A percentile compares a stretch with the other conserved stretches of the same genome.
Conservation (phyloP, 2,329 filamentous ascomycete species). For the Graphiopsis chlorocephala region DNA sequence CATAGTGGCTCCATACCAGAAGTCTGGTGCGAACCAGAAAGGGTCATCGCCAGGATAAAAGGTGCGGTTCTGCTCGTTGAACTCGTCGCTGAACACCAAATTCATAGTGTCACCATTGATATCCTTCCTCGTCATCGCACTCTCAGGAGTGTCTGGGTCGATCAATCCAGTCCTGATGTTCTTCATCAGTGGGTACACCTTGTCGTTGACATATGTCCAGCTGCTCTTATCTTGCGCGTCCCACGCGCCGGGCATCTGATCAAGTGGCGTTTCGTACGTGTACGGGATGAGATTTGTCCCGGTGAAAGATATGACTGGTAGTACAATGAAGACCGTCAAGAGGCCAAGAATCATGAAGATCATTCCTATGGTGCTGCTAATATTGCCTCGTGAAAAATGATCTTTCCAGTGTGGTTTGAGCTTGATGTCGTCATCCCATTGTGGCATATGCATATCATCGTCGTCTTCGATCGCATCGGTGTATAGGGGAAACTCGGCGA, state of each 20-base stretch:
- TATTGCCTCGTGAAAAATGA: conserved; percentile 44
- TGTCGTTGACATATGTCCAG: conserved; percentile 16
- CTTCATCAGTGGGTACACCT: conserved; percentile 43
- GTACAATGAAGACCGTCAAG: conserved; percentile 49
- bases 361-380: conserved; percentile 44
- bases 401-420: conserved; percentile 45
- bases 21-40: conserved; percentile 64
- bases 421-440: conserved; percentile 47
- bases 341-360: conserved; percentile 48
- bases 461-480: conserved; percentile 52
- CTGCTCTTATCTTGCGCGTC: conserved; percentile 6
- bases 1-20: conserved; percentile 70
- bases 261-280: conserved; percentile 39
- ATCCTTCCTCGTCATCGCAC: conserved; percentile 55
- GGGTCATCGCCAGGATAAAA: conserved; percentile 71
- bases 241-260: conserved; percentile 34
- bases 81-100: conserved; percentile 69
- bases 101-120: conserved; percentile 60
- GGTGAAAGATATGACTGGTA: conserved; percentile 50
- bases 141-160: conserved; percentile 64
- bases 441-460: conserved; percentile 54
- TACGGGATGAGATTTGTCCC: conserved; percentile 41
- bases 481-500: conserved; percentile 46
- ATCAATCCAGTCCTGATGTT: conserved; percentile 62
- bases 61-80: conserved; percentile 63